A percentile compares a stretch with the other conserved stretches of the same genome.
phyloP scores from a whole-genome alignment of 495 filamentous ascomycete genomes.

The Daldinia grandis region DNA sequence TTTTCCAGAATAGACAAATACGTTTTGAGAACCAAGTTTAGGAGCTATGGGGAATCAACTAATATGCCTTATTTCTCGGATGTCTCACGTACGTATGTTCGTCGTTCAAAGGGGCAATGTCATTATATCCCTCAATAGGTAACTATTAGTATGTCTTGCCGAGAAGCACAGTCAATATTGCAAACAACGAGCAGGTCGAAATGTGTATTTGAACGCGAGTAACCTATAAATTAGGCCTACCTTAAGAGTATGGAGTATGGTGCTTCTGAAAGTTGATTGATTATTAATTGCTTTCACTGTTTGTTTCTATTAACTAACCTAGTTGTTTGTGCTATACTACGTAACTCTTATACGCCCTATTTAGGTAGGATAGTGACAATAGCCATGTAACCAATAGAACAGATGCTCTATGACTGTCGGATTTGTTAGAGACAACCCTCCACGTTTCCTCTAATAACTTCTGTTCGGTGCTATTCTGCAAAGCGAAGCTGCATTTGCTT shows the following conservation, averaged over 20 bases:
- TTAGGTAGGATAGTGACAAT: slow-evolving; percentile 11
- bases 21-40: slow-evolving; percentile 15
- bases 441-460: slow-evolving; percentile 7
- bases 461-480: slow-evolving; percentile 36
- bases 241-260: neutral
- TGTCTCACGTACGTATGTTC: slow-evolving; percentile 34
- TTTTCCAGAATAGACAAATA: slow-evolving; percentile 20
- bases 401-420: slow-evolving; percentile 10
- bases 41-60: slow-evolving; percentile 26
- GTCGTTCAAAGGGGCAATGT: slow-evolving; percentile 33
- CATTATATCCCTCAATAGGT: slow-evolving; percentile 40
- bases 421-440: slow-evolving; percentile 13
- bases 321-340: slow-evolving; percentile 1
- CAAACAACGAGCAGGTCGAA: neutral
- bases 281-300: slow-evolving; percentile 19
- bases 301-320: no score
- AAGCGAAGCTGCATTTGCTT: slow-evolving; percentile 38
- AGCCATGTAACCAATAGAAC: slow-evolving; percentile 11
- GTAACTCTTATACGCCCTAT: slow-evolving; percentile 2
- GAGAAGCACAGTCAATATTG: neutral
- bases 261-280: slow-evolving; percentile 8
- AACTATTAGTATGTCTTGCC: slow-evolving; percentile 14
- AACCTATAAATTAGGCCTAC: neutral
- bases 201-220: neutral
- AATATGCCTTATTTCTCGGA: slow-evolving; percentile 28